Conservation (phyloP, 2,329 filamentous ascomycete species). For the Colletotrichum limetticola region DNA sequence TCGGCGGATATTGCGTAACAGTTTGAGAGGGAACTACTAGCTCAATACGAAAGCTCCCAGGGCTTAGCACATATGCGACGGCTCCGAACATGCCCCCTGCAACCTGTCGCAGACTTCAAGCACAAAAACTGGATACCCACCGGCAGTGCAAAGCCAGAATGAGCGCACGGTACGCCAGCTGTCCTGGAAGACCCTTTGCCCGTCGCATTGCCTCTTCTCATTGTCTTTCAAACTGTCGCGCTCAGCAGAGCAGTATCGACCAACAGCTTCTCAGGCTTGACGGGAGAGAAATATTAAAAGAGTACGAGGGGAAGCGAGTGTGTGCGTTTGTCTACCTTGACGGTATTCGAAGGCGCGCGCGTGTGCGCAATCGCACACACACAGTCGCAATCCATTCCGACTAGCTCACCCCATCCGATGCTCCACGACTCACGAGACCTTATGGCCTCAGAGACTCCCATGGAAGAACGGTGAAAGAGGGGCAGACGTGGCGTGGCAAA, state of each 20-base stretch:
- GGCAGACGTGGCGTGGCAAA: conserved; percentile 29
- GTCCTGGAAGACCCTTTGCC: conserved; percentile 30
- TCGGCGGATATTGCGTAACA: background rate
- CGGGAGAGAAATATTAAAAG: background rate
- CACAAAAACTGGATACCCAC: conserved; percentile 24
- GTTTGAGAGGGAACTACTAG: background rate
- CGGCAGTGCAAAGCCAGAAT: conserved; percentile 31
- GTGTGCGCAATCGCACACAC: background rate
- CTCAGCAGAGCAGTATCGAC: conserved; percentile 2
- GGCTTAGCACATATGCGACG: conserved; percentile 28
- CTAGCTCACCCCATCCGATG: background rate
- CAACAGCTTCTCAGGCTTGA: background rate
- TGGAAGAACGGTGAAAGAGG: conserved; percentile 10
- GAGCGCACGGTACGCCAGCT: conserved; percentile 18
- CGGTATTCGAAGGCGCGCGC: background rate
- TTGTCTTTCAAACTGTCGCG: conserved; percentile 20
- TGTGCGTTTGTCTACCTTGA: background rate
- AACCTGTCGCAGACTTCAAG: conserved; percentile 30
- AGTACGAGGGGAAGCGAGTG: background rate
- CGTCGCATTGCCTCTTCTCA: conserved; percentile 17
- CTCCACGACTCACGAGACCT: background rate
- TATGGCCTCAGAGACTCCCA: background rate
- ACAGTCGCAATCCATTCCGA: background rate
- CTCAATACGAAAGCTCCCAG: conserved; percentile 19
- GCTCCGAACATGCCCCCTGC: conserved; percentile 20